Evolutionary conservation across 164 flowering plant species (phyloP), one percentile per base, ranked within the genome.

Genomic region (Stephania japonica): DNA sequence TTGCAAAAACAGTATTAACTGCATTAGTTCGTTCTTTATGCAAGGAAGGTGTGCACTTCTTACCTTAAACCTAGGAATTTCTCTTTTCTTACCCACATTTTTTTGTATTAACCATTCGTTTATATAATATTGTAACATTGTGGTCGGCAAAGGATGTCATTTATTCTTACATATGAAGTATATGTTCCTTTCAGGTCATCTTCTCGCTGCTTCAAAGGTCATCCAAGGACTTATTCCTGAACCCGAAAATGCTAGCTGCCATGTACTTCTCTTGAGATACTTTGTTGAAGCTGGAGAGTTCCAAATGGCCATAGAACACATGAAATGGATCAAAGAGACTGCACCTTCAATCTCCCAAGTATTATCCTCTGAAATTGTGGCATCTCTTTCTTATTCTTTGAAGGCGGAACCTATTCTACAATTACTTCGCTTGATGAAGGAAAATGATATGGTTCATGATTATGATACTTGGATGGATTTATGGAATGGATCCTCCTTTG

Each of bases 251-350:
- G 42, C 76, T 56, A 80, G 79, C 32, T 76, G 88, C 50, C 90
- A 94, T 78, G 83, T 83, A 13, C 77, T 80, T 68, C 78, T 94
- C 73, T 83, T 94, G 65, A 88, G 85, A 80, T 84, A 69, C 77
- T 79, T 92, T 67, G 88, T 81, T 11, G 90, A 90, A 65, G 84
- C 88, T 67, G 84, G 81, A 68, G 87, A 92, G 79, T 42, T 83
- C 68, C 50, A 78, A 25, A 76, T 85, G 76, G 95, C 92, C 53
- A 69, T 78, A 24, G 82, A 87, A 62, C 95, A 92, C 75, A 24
- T 91, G 18, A 71, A 80, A 75, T 81, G 84, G 84, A 44, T 92
- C 69, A 71, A 72, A 74, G 80, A 77, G n/a, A 74, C 72, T 62
- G 87, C 89, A 25, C 84, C 89, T 47, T 70, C 75, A 38, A 70